phyloP scores from a whole-genome alignment of 2,329 filamentous ascomycete species.

The Trichoderma citrinoviride region DNA sequence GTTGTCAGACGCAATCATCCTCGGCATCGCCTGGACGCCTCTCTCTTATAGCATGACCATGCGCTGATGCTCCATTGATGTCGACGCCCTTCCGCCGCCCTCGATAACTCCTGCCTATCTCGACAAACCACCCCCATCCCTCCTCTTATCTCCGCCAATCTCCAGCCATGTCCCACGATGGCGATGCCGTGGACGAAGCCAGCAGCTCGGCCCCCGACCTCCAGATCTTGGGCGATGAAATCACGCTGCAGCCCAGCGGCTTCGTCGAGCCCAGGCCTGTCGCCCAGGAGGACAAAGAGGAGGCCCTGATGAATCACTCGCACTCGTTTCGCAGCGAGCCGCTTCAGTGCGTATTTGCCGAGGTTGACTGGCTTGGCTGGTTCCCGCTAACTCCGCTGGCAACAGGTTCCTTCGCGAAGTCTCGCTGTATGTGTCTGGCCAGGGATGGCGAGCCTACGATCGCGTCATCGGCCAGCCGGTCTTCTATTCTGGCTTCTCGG shows the following conservation, averaged over 20 bases:
- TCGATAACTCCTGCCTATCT: not conserved
- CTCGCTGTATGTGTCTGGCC: slow-evolving; percentile 86
- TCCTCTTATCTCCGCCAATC: not conserved
- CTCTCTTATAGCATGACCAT: slow-evolving; percentile 7
- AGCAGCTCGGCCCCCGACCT: slow-evolving; percentile 65
- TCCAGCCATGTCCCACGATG: slow-evolving; percentile 33
- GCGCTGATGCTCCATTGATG: not conserved
- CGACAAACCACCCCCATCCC: not conserved
- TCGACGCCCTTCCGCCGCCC: not conserved
- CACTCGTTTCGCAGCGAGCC: slow-evolving; percentile 76
- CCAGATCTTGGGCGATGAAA: slow-evolving; percentile 70
- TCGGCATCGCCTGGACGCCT: not conserved
- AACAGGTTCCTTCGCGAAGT: slow-evolving; percentile 86
- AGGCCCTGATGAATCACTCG: slow-evolving; percentile 76
- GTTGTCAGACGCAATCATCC: not conserved
- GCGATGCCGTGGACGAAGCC: slow-evolving; percentile 32
- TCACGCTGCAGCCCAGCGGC: slow-evolving; percentile 72
- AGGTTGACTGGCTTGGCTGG: not conserved
- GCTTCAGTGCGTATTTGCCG: slow-evolving; percentile 48
- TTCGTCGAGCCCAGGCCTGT: slow-evolving; percentile 54
- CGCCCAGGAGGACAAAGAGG: slow-evolving; percentile 56
- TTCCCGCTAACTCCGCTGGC: slow-evolving; percentile 22
- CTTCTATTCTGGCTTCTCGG: slow-evolving; percentile 88
- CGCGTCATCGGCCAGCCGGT: slow-evolving; percentile 85
- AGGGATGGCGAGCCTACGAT: slow-evolving; percentile 94